Evolutionary conservation across 352 stramenopile species (phyloP).

Genomic region (Halophytophthora polymorphica): DNA sequence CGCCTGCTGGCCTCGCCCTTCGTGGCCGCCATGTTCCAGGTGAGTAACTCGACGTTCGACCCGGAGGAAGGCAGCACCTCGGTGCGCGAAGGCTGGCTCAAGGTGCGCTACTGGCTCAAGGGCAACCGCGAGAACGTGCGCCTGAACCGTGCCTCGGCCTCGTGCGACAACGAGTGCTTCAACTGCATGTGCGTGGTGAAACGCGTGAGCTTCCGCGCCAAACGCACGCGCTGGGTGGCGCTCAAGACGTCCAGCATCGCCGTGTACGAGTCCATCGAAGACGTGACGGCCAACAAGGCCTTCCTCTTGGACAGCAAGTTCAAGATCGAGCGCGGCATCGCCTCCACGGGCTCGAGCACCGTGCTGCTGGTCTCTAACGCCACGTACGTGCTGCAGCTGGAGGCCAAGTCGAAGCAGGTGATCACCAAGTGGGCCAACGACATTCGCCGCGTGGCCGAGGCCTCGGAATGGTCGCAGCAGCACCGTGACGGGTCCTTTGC

Average conservation of each 20-base stretch:
- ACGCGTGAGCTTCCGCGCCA: slow-evolving; percentile 79
- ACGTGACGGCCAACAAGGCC: slow-evolving; percentile 61
- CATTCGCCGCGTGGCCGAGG: slow-evolving; percentile 67
- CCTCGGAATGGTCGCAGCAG: slow-evolving; percentile 70
- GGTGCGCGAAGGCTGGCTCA: slow-evolving; percentile 79
- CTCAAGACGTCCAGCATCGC: slow-evolving; percentile 80
- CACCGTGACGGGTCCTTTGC: slow-evolving; percentile 81
- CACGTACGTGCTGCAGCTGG: slow-evolving; percentile 82
- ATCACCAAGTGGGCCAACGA: slow-evolving; percentile 84
- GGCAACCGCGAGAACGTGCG: slow-evolving; percentile 83
- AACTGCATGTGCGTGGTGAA: slow-evolving; percentile 90
- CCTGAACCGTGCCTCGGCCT: slow-evolving; percentile 70
- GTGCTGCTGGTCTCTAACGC: slow-evolving; percentile 76
- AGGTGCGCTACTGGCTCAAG: slow-evolving; percentile 81
- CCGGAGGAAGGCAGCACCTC: slow-evolving; percentile 80
- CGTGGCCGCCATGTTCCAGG: slow-evolving; percentile 78
- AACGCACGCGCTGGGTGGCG: slow-evolving; percentile 79
- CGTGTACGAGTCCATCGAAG: slow-evolving; percentile 76
- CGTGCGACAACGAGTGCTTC: slow-evolving; percentile 86
- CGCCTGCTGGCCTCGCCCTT: slow-evolving; percentile 61
- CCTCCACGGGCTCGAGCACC: slow-evolving; percentile 73
- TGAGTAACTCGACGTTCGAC: slow-evolving; percentile 83
- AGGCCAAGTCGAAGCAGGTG: slow-evolving; percentile 77
- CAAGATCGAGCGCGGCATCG: slow-evolving; percentile 75
- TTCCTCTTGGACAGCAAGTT: slow-evolving; percentile 85